phyloP scores from a whole-genome alignment of 352 stramenopile genomes.

The Phytopythium kandeliae region DNA sequence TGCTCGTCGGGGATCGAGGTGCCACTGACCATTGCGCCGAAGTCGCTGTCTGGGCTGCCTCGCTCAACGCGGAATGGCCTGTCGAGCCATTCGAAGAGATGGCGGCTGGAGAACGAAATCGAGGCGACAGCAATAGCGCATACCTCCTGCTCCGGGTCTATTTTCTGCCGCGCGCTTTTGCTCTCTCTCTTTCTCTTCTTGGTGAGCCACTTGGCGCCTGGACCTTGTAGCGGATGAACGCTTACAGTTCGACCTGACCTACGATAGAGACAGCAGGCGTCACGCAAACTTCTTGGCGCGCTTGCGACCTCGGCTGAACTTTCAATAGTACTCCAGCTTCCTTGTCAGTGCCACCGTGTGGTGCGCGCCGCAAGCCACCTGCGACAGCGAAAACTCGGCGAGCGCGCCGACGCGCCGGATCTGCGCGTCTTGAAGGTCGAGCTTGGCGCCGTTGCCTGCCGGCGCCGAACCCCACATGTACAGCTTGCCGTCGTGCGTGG shows the following conservation, averaged over 20 bases:
- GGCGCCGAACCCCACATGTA: constrained; percentile 68
- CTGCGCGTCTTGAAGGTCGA: constrained; percentile 47
- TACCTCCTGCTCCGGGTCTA: not conserved
- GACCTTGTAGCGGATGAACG: no score
- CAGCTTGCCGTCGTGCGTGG: constrained; percentile 45
- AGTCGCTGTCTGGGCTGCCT: not conserved
- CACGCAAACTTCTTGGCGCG: no score
- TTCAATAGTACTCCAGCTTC: constrained; percentile 42
- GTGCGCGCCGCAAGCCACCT: constrained; percentile 62
- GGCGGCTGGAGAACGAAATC: no score
- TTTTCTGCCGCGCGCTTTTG: constrained; percentile 5
- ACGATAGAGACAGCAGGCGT: no score
- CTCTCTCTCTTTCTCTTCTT: not conserved
- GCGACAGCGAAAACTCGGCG: constrained; percentile 38
- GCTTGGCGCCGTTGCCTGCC: constrained; percentile 54
- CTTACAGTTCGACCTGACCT: no score
- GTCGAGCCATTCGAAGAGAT: not conserved
- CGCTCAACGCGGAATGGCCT: not conserved
- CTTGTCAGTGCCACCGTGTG: constrained; percentile 54
- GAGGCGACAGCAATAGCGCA: not conserved
- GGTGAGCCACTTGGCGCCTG: not conserved
- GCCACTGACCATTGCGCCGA: not conserved
- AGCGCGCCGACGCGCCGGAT: constrained; percentile 35
- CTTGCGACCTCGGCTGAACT: not conserved
- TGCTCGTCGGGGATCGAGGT: not conserved